Evolutionary conservation across 495 filamentous ascomycete species (phyloP).

Genomic region (Penicillium lagena): DNA sequence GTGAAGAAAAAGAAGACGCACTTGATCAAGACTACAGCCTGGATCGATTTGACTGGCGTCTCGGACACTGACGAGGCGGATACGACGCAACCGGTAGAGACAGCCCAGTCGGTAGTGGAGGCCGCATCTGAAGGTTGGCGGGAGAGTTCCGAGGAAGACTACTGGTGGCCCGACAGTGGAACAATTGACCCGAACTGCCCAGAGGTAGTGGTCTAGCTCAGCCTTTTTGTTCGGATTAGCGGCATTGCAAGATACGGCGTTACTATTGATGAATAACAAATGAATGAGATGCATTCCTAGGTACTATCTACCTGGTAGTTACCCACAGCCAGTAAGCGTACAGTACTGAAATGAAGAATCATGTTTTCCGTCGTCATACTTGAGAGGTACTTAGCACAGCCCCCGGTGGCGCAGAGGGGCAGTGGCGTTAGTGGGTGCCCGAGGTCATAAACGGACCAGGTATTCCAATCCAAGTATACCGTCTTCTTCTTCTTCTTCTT

Average conservation of each 20-base stretch:
- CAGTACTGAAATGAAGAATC: too few species aligned
- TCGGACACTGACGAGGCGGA: too few species aligned
- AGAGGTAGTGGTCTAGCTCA: conserved; percentile 1
- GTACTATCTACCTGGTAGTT: neutral
- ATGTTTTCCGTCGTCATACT: neutral
- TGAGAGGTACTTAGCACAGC: conserved; percentile 1
- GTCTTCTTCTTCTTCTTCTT: too few species aligned
- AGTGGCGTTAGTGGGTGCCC: too few species aligned
- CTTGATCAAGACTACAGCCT: conserved; percentile 5
- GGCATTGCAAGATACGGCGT: too few species aligned
- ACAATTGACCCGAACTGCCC: conserved; percentile 26
- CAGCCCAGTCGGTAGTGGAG: neutral
- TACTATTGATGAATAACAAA: too few species aligned
- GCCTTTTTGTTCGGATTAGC: too few species aligned
- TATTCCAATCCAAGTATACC: too few species aligned
- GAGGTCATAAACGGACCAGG: too few species aligned
- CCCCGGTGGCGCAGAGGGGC: conserved; percentile 5
- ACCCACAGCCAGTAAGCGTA: too few species aligned
- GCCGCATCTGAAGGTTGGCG: conserved; percentile 1
- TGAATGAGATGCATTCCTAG: neutral
- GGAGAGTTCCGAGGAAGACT: conserved; percentile 31
- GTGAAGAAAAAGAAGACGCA: neutral
- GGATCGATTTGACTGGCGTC: conserved; percentile 25
- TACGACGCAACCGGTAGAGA: neutral
- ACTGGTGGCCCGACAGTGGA: conserved; percentile 39